A percentile compares a stretch with the other conserved stretches of the same genome.
Conservation (phyloP, 176 grass and related monocot genomes). For the Tillandsia fasciculata region DNA sequence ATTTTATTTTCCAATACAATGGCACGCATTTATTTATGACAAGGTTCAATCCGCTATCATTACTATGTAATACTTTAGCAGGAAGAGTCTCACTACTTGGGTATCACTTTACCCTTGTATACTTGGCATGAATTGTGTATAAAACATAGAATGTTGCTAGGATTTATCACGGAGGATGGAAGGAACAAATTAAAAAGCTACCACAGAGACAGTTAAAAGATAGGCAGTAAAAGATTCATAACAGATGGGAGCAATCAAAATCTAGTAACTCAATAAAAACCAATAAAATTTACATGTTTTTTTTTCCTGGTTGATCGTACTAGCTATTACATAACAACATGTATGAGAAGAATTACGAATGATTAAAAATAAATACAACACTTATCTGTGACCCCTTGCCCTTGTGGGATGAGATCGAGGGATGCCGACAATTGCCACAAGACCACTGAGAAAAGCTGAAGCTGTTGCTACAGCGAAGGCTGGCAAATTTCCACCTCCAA, state of each 20-base stretch:
- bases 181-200: background rate
- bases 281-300: constrained; percentile 10
- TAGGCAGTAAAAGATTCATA: background rate
- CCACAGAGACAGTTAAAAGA: background rate
- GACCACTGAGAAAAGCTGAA: constrained; percentile 38
- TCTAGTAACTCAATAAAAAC: constrained; percentile 12
- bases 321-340: constrained; percentile 26
- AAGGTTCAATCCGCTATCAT: too few species aligned
- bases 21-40: too few species aligned
- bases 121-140: too few species aligned
- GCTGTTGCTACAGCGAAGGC: constrained; percentile 40
- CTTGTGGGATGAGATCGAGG: constrained; percentile 46
- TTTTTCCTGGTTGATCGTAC: constrained; percentile 19
- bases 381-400: constrained; percentile 30
- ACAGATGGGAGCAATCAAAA: constrained; percentile 10
- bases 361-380: constrained; percentile 28
- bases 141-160: too few species aligned
- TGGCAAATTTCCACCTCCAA: constrained; percentile 43
- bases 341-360: constrained; percentile 17
- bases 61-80: too few species aligned
- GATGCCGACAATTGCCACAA: constrained; percentile 48
- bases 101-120: too few species aligned
- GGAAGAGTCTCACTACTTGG: too few species aligned
- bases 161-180: too few species aligned
- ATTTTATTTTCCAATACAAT: too few species aligned